Conservation (phyloP, 257 asterid genomes). For the Ligustrum vulgare region DNA sequence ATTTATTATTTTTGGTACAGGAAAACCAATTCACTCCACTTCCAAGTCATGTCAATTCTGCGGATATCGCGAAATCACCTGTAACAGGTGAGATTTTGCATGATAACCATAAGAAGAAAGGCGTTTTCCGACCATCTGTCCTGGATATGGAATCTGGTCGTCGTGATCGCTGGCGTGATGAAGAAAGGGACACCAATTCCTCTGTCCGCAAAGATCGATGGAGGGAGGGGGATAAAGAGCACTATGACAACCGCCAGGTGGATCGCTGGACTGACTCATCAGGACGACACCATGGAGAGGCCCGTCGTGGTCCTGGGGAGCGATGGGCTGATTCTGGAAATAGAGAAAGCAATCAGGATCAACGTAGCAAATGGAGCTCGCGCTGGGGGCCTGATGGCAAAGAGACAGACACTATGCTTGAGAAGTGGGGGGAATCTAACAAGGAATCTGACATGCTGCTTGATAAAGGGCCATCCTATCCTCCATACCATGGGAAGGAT, state of each 20-base stretch:
- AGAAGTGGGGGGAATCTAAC: conserved; percentile 68
- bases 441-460: conserved; percentile 54
- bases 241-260: conserved; percentile 52
- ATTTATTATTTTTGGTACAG: conserved; percentile 37
- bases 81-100: conserved; percentile 48
- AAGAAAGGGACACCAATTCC: conserved; percentile 87
- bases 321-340: conserved; percentile 76
- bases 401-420: conserved; percentile 52
- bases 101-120: conserved; percentile 72
- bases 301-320: conserved; percentile 69
- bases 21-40: conserved; percentile 50
- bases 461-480: conserved; percentile 57
- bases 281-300: conserved; percentile 69
- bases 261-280: conserved; percentile 79
- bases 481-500: conserved; percentile 64
- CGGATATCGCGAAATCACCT: conserved; percentile 51
- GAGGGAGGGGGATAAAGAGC: conserved; percentile 92
- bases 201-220: conserved; percentile 75
- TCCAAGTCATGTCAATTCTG: conserved; percentile 43
- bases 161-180: conserved; percentile 95
- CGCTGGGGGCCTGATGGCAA: conserved; percentile 93
- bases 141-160: conserved; percentile 74
- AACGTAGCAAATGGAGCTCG: conserved; percentile 88
- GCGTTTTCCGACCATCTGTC: conserved; percentile 92
- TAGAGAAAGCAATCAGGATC: conserved; percentile 69